Conservation (phyloP, 2,329 filamentous ascomycete genomes). For the Aspergillus calidoustus region DNA sequence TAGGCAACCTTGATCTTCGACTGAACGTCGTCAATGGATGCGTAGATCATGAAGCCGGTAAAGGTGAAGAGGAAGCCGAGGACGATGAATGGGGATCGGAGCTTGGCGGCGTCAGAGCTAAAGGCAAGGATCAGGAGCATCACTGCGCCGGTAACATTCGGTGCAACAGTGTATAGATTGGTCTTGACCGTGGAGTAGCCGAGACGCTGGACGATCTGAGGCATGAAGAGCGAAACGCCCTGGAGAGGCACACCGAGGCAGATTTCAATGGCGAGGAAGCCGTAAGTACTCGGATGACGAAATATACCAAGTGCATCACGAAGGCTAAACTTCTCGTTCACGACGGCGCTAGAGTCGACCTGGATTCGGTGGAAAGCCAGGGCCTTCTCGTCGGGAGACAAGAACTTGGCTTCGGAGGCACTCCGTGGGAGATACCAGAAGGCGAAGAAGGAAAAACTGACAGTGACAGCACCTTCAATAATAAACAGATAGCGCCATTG, state of each 20-base stretch:
- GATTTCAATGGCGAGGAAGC: slow-evolving; percentile 33
- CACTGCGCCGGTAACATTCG: slow-evolving; percentile 71
- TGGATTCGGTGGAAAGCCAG: slow-evolving; percentile 43
- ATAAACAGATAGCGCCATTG: slow-evolving; percentile 54
- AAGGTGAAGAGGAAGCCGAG: slow-evolving; percentile 76
- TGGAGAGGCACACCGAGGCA: slow-evolving; percentile 36
- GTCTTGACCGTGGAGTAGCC: slow-evolving; percentile 63
- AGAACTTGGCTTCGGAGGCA: slow-evolving; percentile 46
- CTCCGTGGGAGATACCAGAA: slow-evolving; percentile 46
- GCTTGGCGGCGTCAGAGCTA: slow-evolving; percentile 36
- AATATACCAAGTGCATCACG: slow-evolving; percentile 35
- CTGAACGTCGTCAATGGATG: slow-evolving; percentile 67
- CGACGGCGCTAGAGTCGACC: slow-evolving; percentile 38
- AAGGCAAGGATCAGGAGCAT: slow-evolving; percentile 74
- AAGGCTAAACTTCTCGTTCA: slow-evolving; percentile 38
- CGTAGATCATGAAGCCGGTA: slow-evolving; percentile 78
- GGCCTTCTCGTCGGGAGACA: slow-evolving; percentile 42
- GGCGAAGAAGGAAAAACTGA: slow-evolving; percentile 44
- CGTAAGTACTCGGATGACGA: slow-evolving; percentile 34
- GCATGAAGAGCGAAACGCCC: slow-evolving; percentile 35
- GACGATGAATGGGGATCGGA: slow-evolving; percentile 66
- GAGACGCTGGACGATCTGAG: slow-evolving; percentile 35
- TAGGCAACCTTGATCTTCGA: slow-evolving; percentile 69
- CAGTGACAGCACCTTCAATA: slow-evolving; percentile 49
- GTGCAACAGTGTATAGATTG: slow-evolving; percentile 69